Evolutionary conservation across 75 land plant genomes (phyloP), one percentile per base, ranked within the genome.

Genomic region (Cunninghamia lanceolata): DNA sequence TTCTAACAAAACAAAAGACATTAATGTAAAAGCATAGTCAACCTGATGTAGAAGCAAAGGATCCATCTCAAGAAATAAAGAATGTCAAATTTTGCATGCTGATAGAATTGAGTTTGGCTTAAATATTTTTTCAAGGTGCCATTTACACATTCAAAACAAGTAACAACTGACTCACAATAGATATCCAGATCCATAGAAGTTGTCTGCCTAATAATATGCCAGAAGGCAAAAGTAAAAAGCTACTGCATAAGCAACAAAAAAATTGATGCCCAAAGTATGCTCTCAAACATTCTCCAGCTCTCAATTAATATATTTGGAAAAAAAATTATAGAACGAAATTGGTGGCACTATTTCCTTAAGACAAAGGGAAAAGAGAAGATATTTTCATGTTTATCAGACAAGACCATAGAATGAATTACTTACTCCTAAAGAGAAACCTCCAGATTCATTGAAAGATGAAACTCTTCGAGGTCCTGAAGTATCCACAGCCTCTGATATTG

Each of bases 401-500:
- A 63, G 8, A 63, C n/a, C 68, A 28, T 36, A 39, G 42, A 50
- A 15, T 30, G 25, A 35, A 14, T 21, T 85, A 90, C 94, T 82
- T 93, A 95, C 99, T 88, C 94, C 95, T 87, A 97, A 91, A 85
- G 97, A 89, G 75, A 97, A 86, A 40, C 96, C 92, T 32, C 93
- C 91, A 66, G 95, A 83, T 36, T 93, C 95, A 86, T 82, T 83
- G 17, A 94, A 80, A 32, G 83, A 88, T 75, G 87, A 85, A 81
- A 90, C 47, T 70, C 90, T 89, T 30, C 92, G 84, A 39, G 85
- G 84, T 63, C 86, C 86, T 46, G 63, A 1, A 82, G 77, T 66
- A 21, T 94, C 94, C 14, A 43, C 52, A 73, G 88, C 84, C 82
- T 92, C 96, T 68, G 86, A 84, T 47, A 50, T 83, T 46, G 78